Conservation (phyloP, 2,329 filamentous ascomycete species). For the Neonectria faginata region DNA sequence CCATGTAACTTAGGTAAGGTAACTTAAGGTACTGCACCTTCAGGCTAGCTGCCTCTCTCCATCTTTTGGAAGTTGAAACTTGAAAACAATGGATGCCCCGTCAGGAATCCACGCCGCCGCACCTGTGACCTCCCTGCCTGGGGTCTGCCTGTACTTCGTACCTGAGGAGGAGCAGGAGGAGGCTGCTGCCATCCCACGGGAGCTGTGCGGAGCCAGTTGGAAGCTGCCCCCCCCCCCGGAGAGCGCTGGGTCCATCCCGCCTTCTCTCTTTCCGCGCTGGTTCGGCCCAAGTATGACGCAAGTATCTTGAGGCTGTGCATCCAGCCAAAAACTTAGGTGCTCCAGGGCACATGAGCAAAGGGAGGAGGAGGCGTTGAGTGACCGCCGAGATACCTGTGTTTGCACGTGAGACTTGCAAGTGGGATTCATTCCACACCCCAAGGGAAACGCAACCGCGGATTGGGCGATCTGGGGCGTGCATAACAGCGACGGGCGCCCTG, state of each 20-base stretch:
- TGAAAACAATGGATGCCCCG: background rate
- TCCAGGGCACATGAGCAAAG: background rate
- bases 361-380: constrained; percentile 1
- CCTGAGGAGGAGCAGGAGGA: constrained; percentile 2
- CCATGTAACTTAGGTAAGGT: background rate
- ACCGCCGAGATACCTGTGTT: constrained; percentile 23
- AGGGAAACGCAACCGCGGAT: constrained; percentile 19
- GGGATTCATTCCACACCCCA: constrained; percentile 28
- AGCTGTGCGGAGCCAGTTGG: constrained; percentile 1
- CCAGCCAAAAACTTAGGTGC: background rate
- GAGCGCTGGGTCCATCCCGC: constrained; percentile 16
- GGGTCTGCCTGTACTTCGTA: background rate
- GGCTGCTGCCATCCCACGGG: constrained; percentile 5
- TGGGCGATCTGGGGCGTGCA: constrained; percentile 27
- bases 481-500: constrained; percentile 24
- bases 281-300: background rate
- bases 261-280: constrained; percentile 8
- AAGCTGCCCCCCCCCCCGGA: constrained; percentile 1
- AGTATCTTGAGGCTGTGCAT: constrained; percentile 18
- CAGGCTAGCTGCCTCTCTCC: background rate
- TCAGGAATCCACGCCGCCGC: background rate
- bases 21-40: no score
- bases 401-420: constrained; percentile 29
- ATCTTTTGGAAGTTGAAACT: background rate
- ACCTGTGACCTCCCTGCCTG: background rate